phyloP scores from a whole-genome alignment of 306 rosid species.

The Comarum palustre region DNA sequence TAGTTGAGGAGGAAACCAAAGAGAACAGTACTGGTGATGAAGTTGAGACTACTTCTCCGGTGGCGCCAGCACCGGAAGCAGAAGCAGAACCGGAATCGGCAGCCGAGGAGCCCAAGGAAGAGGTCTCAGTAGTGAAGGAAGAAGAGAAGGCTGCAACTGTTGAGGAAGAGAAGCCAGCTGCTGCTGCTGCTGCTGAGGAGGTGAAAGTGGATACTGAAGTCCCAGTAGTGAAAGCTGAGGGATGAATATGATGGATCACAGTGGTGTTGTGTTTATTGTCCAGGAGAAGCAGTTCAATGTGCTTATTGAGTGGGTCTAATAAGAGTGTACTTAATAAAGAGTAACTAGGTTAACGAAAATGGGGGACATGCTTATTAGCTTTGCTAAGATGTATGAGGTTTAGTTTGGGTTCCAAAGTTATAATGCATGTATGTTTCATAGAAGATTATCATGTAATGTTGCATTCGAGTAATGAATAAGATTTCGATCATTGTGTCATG shows the following conservation, averaged over 20 bases:
- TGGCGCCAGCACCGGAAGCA: slow-evolving; percentile 15
- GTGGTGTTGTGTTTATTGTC: neutral
- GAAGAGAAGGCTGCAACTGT: slow-evolving; percentile 37
- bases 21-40: slow-evolving; percentile 19
- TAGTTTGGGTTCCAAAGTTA: slow-evolving; percentile 14
- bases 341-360: neutral
- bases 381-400: neutral
- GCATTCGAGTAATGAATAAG: slow-evolving; percentile 1
- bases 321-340: neutral
- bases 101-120: slow-evolving; percentile 30
- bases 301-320: neutral
- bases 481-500: neutral
- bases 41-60: slow-evolving; percentile 17
- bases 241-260: neutral
- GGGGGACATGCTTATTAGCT: neutral
- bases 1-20: slow-evolving; percentile 34
- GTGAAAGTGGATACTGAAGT: slow-evolving; percentile 19
- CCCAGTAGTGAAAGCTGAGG: slow-evolving; percentile 34
- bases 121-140: slow-evolving; percentile 22
- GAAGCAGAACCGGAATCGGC: slow-evolving; percentile 20
- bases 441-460: slow-evolving; percentile 15
- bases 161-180: slow-evolving; percentile 35
- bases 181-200: slow-evolving; percentile 33
- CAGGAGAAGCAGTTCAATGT: neutral
- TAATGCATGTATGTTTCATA: slow-evolving; percentile 12